Evolutionary conservation across 2,329 filamentous ascomycete genomes (phyloP).

Genomic region (Aspergillus chevalieri): DNA sequence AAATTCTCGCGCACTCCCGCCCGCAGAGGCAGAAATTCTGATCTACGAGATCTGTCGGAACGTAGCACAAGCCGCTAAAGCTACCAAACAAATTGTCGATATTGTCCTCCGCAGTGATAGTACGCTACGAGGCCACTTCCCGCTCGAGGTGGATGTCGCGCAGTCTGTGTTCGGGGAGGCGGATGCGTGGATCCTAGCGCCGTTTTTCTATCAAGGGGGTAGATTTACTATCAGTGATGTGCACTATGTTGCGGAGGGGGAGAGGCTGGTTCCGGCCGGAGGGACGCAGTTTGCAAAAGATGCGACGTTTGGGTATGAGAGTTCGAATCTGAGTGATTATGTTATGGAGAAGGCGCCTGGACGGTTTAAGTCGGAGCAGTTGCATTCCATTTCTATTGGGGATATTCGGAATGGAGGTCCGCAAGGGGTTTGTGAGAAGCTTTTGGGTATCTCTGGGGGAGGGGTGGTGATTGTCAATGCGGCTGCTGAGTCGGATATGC

Average conservation of each 20-base stretch:
- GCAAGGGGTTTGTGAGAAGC: conserved; percentile 35
- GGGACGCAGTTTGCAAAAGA: conserved; percentile 54
- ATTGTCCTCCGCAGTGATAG: conserved; percentile 54
- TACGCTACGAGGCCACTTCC: conserved; percentile 53
- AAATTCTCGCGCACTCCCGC: conserved; percentile 52
- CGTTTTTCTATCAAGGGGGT: conserved; percentile 56
- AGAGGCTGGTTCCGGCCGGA: conserved; percentile 44
- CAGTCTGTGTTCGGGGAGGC: conserved; percentile 46
- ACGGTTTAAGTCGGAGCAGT: conserved; percentile 30
- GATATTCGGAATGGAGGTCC: conserved; percentile 46
- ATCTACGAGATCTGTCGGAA: conserved; percentile 49
- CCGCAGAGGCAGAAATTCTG: conserved; percentile 42
- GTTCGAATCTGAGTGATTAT: conserved; percentile 49
- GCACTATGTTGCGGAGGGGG: conserved; percentile 53
- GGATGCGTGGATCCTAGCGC: conserved; percentile 52
- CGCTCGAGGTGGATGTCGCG: conserved; percentile 49
- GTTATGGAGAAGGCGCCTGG: conserved; percentile 50
- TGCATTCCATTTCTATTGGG: conserved; percentile 42
- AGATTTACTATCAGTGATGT: conserved; percentile 53
- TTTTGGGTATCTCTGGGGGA: conserved; percentile 33
- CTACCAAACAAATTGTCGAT: conserved; percentile 41
- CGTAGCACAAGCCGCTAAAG: conserved; percentile 40
- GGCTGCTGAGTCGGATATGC: conserved; percentile 50
- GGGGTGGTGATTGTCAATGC: conserved; percentile 50
- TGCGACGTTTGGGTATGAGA: conserved; percentile 53